phyloP scores from a whole-genome alignment of 805 yeast genomes.

The Suhomyces kilbournensis region DNA sequence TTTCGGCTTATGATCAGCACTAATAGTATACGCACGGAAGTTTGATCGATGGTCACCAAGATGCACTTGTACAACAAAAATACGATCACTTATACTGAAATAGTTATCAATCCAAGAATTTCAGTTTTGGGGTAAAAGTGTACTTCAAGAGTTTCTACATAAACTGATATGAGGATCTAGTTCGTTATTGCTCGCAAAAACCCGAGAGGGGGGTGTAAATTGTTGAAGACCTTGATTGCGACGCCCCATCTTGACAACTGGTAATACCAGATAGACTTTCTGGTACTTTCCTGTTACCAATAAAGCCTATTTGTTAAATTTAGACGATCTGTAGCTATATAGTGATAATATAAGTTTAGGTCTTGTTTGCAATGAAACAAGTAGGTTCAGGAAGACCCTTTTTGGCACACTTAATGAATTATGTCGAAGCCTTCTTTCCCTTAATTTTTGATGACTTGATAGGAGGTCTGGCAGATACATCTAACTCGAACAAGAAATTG shows the following conservation, averaged over 20 bases:
- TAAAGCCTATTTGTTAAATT: background rate
- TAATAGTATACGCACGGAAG: background rate
- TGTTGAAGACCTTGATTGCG: background rate
- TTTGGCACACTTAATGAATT: background rate
- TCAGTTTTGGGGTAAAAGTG: background rate
- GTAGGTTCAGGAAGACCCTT: background rate
- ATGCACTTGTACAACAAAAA: background rate
- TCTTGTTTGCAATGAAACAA: background rate
- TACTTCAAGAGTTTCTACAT: background rate
- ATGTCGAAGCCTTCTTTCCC: background rate
- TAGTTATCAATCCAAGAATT: background rate
- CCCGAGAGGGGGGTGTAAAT: background rate
- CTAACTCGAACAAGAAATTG: background rate
- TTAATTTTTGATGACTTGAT: background rate
- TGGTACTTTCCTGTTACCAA: background rate
- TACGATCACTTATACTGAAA: background rate
- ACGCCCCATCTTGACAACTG: background rate
- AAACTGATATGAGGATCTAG: background rate
- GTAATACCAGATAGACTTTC: background rate
- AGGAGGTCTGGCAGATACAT: background rate
- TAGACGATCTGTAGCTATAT: background rate
- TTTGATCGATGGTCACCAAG: background rate
- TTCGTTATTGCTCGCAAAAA: background rate
- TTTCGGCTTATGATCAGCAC: background rate
- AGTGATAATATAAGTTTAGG: background rate